phyloP scores from a whole-genome alignment of 768 basidiomycete genomes.

The Psilocybe tampanensis region DNA sequence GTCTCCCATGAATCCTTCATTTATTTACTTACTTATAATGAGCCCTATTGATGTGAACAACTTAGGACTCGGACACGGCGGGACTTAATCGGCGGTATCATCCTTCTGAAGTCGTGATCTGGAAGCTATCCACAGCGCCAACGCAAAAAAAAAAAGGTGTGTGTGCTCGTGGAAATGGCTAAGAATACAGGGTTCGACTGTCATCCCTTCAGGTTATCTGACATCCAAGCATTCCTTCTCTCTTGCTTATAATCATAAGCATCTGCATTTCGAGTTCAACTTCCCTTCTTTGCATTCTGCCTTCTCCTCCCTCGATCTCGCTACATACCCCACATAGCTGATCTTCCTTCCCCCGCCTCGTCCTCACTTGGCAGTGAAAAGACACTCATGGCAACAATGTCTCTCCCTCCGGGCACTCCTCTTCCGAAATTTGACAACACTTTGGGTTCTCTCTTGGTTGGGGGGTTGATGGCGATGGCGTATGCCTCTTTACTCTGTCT shows the following conservation, averaged over 20 bases:
- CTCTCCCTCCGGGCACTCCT: conserved; percentile 1
- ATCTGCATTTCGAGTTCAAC: not conserved
- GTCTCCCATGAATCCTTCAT: too few relatives aligned
- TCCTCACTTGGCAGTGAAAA: not conserved
- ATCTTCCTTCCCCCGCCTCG: not conserved
- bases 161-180: not conserved
- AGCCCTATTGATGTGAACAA: too few relatives aligned
- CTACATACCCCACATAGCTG: not conserved
- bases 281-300: not conserved
- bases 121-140: not conserved
- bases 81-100: not conserved
- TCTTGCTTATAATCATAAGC: not conserved
- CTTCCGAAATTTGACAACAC: conserved; percentile 44
- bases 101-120: not conserved
- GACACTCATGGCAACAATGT: conserved; percentile 1
- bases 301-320: not conserved
- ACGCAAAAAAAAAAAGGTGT: not conserved
- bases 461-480: conserved; percentile 56
- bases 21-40: too few relatives aligned
- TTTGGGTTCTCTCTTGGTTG: conserved; percentile 56
- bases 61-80: too few relatives aligned
- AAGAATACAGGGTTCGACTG: not conserved
- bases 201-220: not conserved
- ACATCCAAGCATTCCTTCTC: conserved; percentile 2
- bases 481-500: conserved; percentile 28